phyloP scores from a whole-genome alignment of 495 filamentous ascomycete species.

The Lophium mytilinum region DNA sequence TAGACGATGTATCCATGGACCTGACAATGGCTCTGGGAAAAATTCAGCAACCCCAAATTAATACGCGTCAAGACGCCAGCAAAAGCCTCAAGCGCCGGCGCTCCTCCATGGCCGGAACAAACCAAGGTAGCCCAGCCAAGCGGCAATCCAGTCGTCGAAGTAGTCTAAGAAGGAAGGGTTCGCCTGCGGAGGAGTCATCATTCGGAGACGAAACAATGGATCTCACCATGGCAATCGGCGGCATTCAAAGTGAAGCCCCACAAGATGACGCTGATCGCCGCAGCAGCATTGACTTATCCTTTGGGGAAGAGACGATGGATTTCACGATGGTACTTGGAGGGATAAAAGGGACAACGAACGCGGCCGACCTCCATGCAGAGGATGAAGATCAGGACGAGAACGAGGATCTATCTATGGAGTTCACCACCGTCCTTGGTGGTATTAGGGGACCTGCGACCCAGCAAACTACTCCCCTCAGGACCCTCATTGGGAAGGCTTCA shows the following conservation, averaged over 20 bases:
- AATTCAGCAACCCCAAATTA: conserved; percentile 20
- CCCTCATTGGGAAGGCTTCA: background rate
- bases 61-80: conserved; percentile 4
- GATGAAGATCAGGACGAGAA: conserved; percentile 44
- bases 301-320: conserved; percentile 66
- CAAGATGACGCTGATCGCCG: conserved; percentile 15
- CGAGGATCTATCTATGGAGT: conserved; percentile 74
- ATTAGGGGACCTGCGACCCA: conserved; percentile 36
- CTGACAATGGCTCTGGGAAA: conserved; percentile 33
- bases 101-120: conserved; percentile 7
- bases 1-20: conserved; percentile 38
- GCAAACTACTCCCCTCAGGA: conserved; percentile 7
- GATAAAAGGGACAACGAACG: conserved; percentile 31
- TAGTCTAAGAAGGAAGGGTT: conserved; percentile 6
- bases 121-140: conserved; percentile 22
- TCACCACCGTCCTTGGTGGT: conserved; percentile 65
- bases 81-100: conserved; percentile 25
- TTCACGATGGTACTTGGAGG: conserved; percentile 67
- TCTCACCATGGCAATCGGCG: conserved; percentile 73
- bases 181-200: conserved; percentile 1
- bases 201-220: conserved; percentile 45
- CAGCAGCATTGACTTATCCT: conserved; percentile 19
- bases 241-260: conserved; percentile 44
- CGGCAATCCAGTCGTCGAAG: conserved; percentile 15
- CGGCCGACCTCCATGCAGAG: background rate